These are phyloP conservation scores for Vaccinium macrocarpon DNA, from an alignment of 148 eudicot genomes.

Conservation along the genomic window DNA sequence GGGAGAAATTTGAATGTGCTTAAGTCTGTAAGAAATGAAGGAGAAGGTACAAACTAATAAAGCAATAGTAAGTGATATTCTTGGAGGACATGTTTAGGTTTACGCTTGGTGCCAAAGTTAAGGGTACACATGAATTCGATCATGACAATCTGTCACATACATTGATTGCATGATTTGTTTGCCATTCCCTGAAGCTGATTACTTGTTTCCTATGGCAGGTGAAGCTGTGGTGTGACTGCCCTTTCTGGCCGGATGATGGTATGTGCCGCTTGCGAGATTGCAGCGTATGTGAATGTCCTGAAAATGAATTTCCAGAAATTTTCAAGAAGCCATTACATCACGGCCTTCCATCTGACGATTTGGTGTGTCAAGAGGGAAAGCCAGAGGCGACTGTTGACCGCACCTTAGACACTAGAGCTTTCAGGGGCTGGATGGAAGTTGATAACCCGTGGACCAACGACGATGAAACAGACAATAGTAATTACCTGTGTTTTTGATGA, in stretches of 20 bases:
- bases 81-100: not conserved
- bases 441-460: constrained; percentile 95
- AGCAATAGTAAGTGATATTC: not conserved
- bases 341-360: constrained; percentile 52
- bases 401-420: constrained; percentile 63
- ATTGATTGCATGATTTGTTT: not conserved
- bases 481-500: not conserved
- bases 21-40: not conserved
- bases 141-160: too few relatives aligned
- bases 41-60: not conserved
- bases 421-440: constrained; percentile 69
- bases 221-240: constrained; percentile 90
- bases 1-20: not conserved
- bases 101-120: not conserved
- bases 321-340: constrained; percentile 53
- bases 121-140: too few relatives aligned
- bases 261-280: constrained; percentile 84
- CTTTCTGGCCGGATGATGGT: constrained; percentile 93
- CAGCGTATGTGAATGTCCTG: constrained; percentile 91
- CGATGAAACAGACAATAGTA: constrained; percentile 87
- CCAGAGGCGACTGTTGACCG: constrained; percentile 84
- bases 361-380: constrained; percentile 87
- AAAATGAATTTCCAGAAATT: constrained; percentile 72
- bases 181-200: constrained; percentile 2
- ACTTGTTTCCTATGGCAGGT: constrained; percentile 40